Evolutionary conservation across 2,329 filamentous ascomycete genomes (phyloP).

Genomic region (Ophiostoma ips): DNA sequence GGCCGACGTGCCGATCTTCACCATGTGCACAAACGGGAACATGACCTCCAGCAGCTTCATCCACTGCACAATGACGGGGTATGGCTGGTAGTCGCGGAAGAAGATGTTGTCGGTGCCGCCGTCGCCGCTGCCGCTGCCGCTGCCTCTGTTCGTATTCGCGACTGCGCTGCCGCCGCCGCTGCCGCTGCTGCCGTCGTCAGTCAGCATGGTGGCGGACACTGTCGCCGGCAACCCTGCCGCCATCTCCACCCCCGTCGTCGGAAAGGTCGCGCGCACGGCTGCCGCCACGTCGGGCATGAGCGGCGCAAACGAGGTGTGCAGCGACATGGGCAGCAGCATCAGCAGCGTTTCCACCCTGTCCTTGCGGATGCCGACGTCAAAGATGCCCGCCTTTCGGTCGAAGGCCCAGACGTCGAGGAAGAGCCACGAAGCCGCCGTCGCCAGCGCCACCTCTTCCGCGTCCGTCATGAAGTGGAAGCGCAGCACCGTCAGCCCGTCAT

Average conservation of each 20-base stretch:
- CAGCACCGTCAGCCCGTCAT: constrained; percentile 73
- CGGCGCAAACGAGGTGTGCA: constrained; percentile 57
- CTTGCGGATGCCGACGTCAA: constrained; percentile 69
- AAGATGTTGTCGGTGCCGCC: constrained; percentile 58
- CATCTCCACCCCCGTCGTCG: not conserved
- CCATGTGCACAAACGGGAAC: constrained; percentile 59
- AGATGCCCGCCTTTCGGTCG: constrained; percentile 49
- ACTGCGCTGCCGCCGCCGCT: too few species aligned
- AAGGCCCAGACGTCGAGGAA: constrained; percentile 88
- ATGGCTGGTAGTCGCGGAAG: constrained; percentile 83
- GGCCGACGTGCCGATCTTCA: constrained; percentile 72
- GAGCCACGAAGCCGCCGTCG: constrained; percentile 58
- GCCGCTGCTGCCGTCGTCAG: not conserved
- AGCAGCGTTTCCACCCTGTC: constrained; percentile 68
- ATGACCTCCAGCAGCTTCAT: constrained; percentile 81
- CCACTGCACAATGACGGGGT: constrained; percentile 57
- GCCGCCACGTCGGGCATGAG: constrained; percentile 70
- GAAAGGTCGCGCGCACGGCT: constrained; percentile 35
- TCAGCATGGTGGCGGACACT: constrained; percentile 12
- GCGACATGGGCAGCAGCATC: constrained; percentile 58
- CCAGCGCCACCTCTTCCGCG: constrained; percentile 55
- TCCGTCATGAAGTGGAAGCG: constrained; percentile 66
- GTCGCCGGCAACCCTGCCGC: not conserved
- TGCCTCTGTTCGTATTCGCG: too few species aligned
- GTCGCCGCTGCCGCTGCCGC: not conserved